A percentile compares a stretch with the other conserved stretches of the same genome.
These are phyloP conservation scores for Blastocystis sp. DNA, from an alignment of 352 stramenopile species.

Conservation along the genomic window DNA sequence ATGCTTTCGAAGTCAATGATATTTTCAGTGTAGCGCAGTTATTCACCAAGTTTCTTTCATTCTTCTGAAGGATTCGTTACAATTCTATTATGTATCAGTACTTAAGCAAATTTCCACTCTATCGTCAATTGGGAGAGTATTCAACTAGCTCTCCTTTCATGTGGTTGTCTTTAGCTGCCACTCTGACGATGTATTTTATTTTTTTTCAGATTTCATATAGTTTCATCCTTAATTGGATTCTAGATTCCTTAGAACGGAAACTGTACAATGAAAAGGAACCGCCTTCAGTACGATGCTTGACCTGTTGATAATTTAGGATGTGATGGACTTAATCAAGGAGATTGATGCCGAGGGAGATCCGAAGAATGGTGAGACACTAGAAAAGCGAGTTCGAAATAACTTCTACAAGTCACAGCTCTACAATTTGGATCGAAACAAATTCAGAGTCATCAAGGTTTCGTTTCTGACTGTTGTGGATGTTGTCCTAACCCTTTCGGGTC, in stretches of 20 bases:
- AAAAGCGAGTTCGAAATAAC: background rate
- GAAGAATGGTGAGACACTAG: background rate
- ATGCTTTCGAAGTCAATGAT: no score
- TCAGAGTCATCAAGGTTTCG: background rate
- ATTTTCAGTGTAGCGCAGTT: no score
- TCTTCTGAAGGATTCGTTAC: no score
- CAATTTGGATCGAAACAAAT: background rate
- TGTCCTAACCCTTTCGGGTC: background rate
- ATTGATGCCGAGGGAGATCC: slow-evolving; percentile 6
- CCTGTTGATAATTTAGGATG: background rate
- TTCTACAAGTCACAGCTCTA: slow-evolving; percentile 42
- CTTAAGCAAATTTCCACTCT: background rate
- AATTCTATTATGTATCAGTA: no score
- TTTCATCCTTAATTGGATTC: background rate
- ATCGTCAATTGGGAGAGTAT: background rate
- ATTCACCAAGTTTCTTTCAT: no score
- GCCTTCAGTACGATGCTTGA: background rate
- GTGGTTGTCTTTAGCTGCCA: background rate
- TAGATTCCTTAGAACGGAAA: background rate
- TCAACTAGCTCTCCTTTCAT: background rate
- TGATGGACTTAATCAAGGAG: slow-evolving; percentile 13
- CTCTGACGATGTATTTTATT: background rate
- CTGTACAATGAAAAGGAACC: background rate
- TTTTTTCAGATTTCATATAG: background rate
- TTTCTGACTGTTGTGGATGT: background rate